phyloP scores from a whole-genome alignment of 176 grass and related monocot genomes.

The Elaeis guineensis region DNA sequence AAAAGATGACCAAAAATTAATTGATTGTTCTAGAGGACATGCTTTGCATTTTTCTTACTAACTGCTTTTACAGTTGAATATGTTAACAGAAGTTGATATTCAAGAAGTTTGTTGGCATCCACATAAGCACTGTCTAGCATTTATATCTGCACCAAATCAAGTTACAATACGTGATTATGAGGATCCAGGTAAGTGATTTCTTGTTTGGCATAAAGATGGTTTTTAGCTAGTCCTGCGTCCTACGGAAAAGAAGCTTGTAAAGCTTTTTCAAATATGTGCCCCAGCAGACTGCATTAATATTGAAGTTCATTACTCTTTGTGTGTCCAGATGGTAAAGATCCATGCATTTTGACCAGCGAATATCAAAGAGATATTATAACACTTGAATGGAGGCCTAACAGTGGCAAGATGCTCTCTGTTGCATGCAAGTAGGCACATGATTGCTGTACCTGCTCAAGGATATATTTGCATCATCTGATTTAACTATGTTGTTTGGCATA shows the following conservation, averaged over 20 bases:
- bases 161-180: slow-evolving; percentile 68
- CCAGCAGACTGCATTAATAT: too few relatives aligned
- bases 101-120: slow-evolving; percentile 72
- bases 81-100: slow-evolving; percentile 56
- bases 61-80: slow-evolving; percentile 51
- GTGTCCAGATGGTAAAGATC: slow-evolving; percentile 73
- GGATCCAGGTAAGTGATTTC: slow-evolving; percentile 53
- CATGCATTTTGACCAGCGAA: slow-evolving; percentile 60
- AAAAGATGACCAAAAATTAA: too few relatives aligned
- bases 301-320: background rate
- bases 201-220: slow-evolving; percentile 14
- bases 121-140: slow-evolving; percentile 77
- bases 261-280: too few relatives aligned
- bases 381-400: slow-evolving; percentile 87
- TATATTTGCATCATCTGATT: too few relatives aligned
- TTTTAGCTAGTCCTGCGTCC: background rate
- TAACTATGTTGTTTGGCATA: too few relatives aligned
- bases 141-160: slow-evolving; percentile 72
- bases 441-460: too few relatives aligned
- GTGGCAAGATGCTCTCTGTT: slow-evolving; percentile 87
- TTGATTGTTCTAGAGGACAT: background rate
- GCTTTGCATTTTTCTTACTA: slow-evolving; percentile 1
- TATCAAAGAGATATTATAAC: slow-evolving; percentile 63
- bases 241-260: background rate
- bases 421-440: slow-evolving; percentile 58